A percentile compares a stretch with the other conserved stretches of the same genome.
Evolutionary conservation across 2,329 filamentous ascomycete genomes (phyloP).

Genomic region (Colletotrichum tanaceti): DNA sequence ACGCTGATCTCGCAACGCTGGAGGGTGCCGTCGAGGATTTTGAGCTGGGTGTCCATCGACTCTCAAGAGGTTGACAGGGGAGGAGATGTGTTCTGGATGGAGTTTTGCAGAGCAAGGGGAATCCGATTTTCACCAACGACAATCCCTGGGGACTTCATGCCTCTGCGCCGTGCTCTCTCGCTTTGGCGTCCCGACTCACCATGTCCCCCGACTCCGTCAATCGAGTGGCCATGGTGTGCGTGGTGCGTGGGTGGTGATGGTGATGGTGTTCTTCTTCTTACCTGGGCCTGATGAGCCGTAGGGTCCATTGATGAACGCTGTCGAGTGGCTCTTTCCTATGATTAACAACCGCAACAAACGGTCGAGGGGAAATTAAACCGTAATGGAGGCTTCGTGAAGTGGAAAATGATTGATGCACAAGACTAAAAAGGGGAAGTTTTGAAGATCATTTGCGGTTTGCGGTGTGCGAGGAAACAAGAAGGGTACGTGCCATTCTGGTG

Average conservation of each 20-base stretch:
- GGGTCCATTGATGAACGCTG: slow-evolving; percentile 22
- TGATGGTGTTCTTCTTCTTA: not conserved
- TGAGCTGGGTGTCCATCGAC: slow-evolving; percentile 5
- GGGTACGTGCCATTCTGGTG: not conserved
- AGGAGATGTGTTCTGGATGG: not conserved
- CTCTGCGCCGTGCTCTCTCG: not conserved
- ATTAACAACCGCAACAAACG: slow-evolving; percentile 13
- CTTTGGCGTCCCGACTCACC: not conserved
- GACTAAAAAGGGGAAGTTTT: slow-evolving; percentile 33
- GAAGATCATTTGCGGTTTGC: slow-evolving; percentile 27
- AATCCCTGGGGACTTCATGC: not conserved
- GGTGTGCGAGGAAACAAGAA: not conserved
- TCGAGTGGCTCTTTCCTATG: slow-evolving; percentile 28
- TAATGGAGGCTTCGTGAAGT: slow-evolving; percentile 26
- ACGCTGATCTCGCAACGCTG: slow-evolving; percentile 36
- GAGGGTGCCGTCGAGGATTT: slow-evolving; percentile 35
- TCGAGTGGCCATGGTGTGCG: too few species aligned
- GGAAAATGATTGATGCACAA: slow-evolving; percentile 25
- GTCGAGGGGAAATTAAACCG: slow-evolving; percentile 34
- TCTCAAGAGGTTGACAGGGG: slow-evolving; percentile 3
- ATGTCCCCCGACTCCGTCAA: not conserved
- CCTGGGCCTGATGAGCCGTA: slow-evolving; percentile 14
- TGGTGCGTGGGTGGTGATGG: not conserved
- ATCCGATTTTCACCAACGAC: not conserved
- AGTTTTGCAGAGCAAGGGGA: slow-evolving; percentile 4